Conservation (phyloP, 2,329 filamentous ascomycete genomes). For the Neodidymelliopsis sp. region DNA sequence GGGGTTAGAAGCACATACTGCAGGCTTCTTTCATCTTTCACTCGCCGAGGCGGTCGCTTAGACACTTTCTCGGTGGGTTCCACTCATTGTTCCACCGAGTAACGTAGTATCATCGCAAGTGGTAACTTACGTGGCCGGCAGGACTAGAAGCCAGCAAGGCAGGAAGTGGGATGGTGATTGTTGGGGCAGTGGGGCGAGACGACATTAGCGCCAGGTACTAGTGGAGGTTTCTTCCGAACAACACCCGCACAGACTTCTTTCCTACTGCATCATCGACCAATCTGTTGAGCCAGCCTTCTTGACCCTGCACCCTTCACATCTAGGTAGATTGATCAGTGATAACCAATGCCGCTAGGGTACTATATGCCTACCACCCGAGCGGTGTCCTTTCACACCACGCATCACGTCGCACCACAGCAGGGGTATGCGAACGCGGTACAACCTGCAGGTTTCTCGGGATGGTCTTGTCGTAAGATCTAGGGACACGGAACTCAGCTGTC, state of each 20-base stretch:
- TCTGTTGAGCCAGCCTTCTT: conserved; percentile 8
- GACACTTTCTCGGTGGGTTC: conserved; percentile 5
- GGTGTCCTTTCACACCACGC: neutral
- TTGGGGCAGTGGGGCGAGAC: conserved; percentile 2
- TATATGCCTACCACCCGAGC: neutral
- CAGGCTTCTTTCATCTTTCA: neutral
- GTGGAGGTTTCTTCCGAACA: neutral
- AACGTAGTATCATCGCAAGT: neutral
- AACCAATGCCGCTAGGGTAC: neutral
- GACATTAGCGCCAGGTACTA: conserved; percentile 10
- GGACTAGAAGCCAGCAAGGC: neutral
- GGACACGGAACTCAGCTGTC: neutral
- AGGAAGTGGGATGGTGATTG: conserved; percentile 2
- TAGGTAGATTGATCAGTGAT: conserved; percentile 1
- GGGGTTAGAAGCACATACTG: neutral
- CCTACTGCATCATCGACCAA: conserved; percentile 1
- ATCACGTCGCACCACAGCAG: conserved; percentile 7
- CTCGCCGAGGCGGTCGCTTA: conserved; percentile 4
- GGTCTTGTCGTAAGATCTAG: conserved; percentile 13
- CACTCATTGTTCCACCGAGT: neutral
- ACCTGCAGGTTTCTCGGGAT: conserved; percentile 4
- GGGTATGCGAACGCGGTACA: conserved; percentile 3
- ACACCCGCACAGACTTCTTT: neutral
- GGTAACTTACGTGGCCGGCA: conserved; percentile 9
- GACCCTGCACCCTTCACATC: conserved; percentile 4